These are phyloP conservation scores for Sherardia arvensis DNA, from an alignment of 257 asterid genomes.

Conservation along the genomic window DNA sequence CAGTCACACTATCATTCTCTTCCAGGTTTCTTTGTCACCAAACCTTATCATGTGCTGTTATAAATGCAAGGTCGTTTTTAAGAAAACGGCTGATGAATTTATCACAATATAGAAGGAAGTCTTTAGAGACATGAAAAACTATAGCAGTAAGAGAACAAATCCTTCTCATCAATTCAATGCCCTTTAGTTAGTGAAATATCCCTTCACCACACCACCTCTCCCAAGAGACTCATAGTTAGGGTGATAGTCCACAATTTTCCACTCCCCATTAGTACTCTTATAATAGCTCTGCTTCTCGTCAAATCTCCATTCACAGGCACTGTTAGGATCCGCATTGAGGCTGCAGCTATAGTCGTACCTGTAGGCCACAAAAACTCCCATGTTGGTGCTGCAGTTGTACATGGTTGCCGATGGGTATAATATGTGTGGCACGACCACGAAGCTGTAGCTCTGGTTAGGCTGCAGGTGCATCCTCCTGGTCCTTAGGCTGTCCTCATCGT, in stretches of 20 bases:
- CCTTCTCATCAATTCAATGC: not conserved
- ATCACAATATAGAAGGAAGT: not conserved
- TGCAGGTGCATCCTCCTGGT: slow-evolving; percentile 24
- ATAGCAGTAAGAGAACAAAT: not conserved
- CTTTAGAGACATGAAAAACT: not conserved
- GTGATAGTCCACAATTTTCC: slow-evolving; percentile 31
- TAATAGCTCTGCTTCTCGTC: slow-evolving; percentile 40
- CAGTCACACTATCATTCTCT: not conserved
- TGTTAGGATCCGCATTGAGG: not conserved
- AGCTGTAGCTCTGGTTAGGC: slow-evolving; percentile 27
- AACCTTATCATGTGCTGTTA: not conserved
- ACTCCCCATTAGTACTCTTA: slow-evolving; percentile 11
- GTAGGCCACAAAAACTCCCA: slow-evolving; percentile 59
- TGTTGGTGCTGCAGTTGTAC: slow-evolving; percentile 81
- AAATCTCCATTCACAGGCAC: slow-evolving; percentile 53
- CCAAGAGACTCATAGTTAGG: slow-evolving; percentile 68
- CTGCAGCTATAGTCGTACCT: slow-evolving; percentile 29
- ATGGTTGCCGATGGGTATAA: slow-evolving; percentile 31
- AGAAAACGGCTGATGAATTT: not conserved
- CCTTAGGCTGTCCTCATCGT: slow-evolving; percentile 12
- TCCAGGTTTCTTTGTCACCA: not conserved
- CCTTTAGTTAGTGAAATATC: slow-evolving; percentile 43
- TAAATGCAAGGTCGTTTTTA: not conserved
- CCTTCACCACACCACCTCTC: slow-evolving; percentile 65
- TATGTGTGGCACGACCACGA: slow-evolving; percentile 16